phyloP scores from a whole-genome alignment of 1,284 basidiomycete genomes.

The Microbotryomycetes sp. region DNA sequence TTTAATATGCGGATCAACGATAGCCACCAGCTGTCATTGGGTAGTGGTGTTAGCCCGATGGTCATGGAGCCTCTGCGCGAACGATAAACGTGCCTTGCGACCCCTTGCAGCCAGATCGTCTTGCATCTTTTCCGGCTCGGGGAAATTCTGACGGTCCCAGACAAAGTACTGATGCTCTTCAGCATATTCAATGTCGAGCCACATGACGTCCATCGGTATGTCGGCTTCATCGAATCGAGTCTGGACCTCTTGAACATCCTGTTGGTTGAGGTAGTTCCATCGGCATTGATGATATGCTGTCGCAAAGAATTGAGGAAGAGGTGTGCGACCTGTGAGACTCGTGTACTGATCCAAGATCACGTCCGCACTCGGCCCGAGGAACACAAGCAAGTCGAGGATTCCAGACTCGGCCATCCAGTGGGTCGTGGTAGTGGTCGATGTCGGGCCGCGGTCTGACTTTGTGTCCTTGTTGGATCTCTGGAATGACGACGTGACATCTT shows the following conservation, averaged over 20 bases:
- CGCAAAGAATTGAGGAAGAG: slow-evolving; percentile 83
- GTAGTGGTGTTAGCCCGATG: neutral
- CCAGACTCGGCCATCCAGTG: slow-evolving; percentile 98
- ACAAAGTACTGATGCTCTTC: slow-evolving; percentile 96
- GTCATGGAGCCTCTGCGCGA: neutral
- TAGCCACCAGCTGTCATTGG: slow-evolving; percentile 76
- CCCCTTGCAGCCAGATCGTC: slow-evolving; percentile 76
- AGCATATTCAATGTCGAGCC: slow-evolving; percentile 91
- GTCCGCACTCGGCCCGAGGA: slow-evolving; percentile 77
- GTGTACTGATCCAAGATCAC: slow-evolving; percentile 83
- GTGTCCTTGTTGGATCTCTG: slow-evolving; percentile 16
- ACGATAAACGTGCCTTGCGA: slow-evolving; percentile 61
- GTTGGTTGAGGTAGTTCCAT: slow-evolving; percentile 94
- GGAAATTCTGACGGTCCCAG: slow-evolving; percentile 88
- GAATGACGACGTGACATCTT: slow-evolving; percentile 35
- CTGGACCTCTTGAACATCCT: slow-evolving; percentile 83
- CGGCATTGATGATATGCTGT: slow-evolving; percentile 95
- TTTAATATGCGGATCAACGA: slow-evolving; percentile 95
- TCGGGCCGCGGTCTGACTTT: slow-evolving; percentile 22
- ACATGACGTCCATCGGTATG: slow-evolving; percentile 93
- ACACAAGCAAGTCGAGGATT: slow-evolving; percentile 86
- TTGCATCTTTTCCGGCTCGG: slow-evolving; percentile 88
- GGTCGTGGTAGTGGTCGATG: slow-evolving; percentile 57
- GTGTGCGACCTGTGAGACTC: slow-evolving; percentile 72
- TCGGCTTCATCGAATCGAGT: slow-evolving; percentile 83